Base-by-base conservation (phyloP, 1,139 yeast species). In the Geotrichum klebahnii region DNA sequence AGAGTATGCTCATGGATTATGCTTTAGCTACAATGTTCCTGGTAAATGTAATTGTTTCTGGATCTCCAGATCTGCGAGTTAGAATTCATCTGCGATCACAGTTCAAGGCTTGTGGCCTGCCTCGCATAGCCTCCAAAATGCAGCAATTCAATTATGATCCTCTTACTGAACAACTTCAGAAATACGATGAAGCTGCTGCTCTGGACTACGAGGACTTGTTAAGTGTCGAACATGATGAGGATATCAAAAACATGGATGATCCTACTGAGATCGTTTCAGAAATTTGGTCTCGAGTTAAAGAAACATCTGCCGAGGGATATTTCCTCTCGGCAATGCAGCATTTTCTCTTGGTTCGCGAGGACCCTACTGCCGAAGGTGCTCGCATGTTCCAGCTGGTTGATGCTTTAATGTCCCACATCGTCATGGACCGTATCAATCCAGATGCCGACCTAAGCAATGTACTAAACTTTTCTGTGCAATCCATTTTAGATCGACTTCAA, bases 311-410 rank as follows among this genome's bases (percentile, higher is more conserved):
- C 56, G 71, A 66, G 51, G 82, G 81, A 12, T 79, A 80, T 61
- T 79, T 90, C 48, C 66, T 83, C 2, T 82, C 95, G 46, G 81
- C 95, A 16, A 76, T 92, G 59, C 96, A 90, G 63, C 95, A 90
- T 68, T 72, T 92, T 59, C 81, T 87, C 58, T 74, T 90, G 56
- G 65, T 72, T 3, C 65, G 71, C 24, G 67, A 67, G 32, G 67
- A 66, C 39, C 66, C 69, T 5, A 67, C 75, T 19, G 79, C 78
- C 56, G 94, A 84, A 16, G 89, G 87, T 44, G 73, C 79, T 0
- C 73, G 90, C 57, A 84, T 89, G 62, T 76, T 87, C 59, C 80
- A 89, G 60, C 72, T 92, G 53, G 78, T 90, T 55, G 95, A 90
- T 68, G 90, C 90, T 1, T 75, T 92, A 56, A 78, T 89, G 23